Base-by-base conservation (phyloP, 176 grass and related monocot species). In the Carex kokanica region DNA sequence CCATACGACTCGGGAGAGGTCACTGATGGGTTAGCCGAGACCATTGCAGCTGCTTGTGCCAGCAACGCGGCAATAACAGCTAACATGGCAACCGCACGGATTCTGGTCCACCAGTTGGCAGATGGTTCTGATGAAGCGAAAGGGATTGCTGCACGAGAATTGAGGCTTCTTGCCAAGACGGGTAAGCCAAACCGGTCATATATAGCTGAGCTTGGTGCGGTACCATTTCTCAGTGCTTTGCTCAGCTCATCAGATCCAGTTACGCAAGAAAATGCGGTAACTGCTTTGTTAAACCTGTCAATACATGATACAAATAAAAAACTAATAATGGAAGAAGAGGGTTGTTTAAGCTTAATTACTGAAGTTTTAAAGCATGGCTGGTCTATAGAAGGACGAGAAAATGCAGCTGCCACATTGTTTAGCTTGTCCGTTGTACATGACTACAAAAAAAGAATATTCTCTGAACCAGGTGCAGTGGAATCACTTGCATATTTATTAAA, bases 381-480 rank as follows among this genome's bases (percentile, higher is more conserved):
- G 85, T 95, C 93, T 12, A 91, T 82, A 3, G 96, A 99, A 80
- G 91, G 87, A 8, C 91, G 92, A 75, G 96, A 99, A 82, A 99
- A 99, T 85, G 96, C 96, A 49, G 96, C 96, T 32, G 96, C 96
- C 12, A 95, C 96, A 5, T 84, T 99, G 64, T 99, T 99, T 78
- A 99, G 96, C 62, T 77, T 99, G 13, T 99, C 96, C 0, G 96
- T 95, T 21, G 91, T 99, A 34, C 96, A 99, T 85, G 91, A 95
- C 21, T 95, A 93, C 88, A 99, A 99, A 87, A 93, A 91, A 66
- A 88, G 64, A 88, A 99, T 99, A 58, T 83, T 93, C n/a, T 88
- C 87, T 62, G 89, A 99, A 65, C 80, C 89, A n/a, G 89, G 88
- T 47, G 96, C 86, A 3, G 88, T 99, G 34, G 86, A 93, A 84